A percentile compares a stretch with the other conserved stretches of the same genome.
Evolutionary conservation across 2,329 filamentous ascomycete species (phyloP).

Genomic region (Verticillium tricorpus): DNA sequence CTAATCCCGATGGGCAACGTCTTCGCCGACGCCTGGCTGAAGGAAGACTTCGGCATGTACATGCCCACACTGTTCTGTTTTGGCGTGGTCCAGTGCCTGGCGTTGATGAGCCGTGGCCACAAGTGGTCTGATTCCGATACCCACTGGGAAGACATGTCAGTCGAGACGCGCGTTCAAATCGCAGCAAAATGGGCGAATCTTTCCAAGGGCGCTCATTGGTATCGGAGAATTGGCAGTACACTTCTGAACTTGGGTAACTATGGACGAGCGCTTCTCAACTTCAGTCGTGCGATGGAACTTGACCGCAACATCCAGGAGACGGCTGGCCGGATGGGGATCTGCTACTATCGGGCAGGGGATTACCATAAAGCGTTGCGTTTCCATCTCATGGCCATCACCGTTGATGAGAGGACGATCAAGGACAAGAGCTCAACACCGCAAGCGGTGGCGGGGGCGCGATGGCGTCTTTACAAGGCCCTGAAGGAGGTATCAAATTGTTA

Average conservation of each 20-base stretch:
- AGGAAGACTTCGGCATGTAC: slow-evolving; percentile 26
- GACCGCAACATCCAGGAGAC: slow-evolving; percentile 34
- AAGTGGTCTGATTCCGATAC: slow-evolving; percentile 29
- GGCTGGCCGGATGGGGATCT: slow-evolving; percentile 34
- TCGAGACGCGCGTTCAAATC: slow-evolving; percentile 27
- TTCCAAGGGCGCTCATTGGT: slow-evolving; percentile 29
- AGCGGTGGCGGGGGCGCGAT: slow-evolving; percentile 24
- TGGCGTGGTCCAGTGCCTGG: slow-evolving; percentile 36
- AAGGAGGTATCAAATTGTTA: slow-evolving; percentile 32
- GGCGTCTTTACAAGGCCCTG: slow-evolving; percentile 37
- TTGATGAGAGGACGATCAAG: slow-evolving; percentile 25
- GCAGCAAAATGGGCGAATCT: slow-evolving; percentile 32
- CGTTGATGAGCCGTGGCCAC: slow-evolving; percentile 31
- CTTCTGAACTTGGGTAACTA: slow-evolving; percentile 31
- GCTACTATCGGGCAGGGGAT: slow-evolving; percentile 28
- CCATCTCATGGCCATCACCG: slow-evolving; percentile 29
- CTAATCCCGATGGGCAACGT: slow-evolving; percentile 32
- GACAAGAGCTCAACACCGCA: slow-evolving; percentile 16
- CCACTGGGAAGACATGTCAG: slow-evolving; percentile 30
- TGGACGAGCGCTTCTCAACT: slow-evolving; percentile 27
- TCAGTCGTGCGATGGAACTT: slow-evolving; percentile 28
- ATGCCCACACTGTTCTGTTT: slow-evolving; percentile 36
- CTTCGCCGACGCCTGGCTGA: slow-evolving; percentile 34
- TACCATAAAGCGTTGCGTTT: slow-evolving; percentile 29
- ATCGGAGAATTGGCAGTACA: slow-evolving; percentile 34